Conservation (phyloP, 495 filamentous ascomycete species). For the Daldinia caldariorum region DNA sequence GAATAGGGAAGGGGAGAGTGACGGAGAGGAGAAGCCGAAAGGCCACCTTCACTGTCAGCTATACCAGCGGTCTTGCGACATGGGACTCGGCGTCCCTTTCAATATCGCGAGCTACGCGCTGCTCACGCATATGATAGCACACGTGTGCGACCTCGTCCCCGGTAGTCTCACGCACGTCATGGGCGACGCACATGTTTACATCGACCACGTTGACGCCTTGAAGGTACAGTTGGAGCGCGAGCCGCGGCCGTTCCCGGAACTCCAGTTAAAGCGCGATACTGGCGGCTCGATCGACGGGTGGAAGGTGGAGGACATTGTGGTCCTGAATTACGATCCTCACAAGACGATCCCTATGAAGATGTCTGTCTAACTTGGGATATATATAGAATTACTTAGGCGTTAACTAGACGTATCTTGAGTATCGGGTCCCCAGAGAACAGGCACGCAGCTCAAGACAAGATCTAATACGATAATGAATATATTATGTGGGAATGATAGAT, state of each 20-base stretch:
- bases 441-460: neutral
- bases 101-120: conserved; percentile 96
- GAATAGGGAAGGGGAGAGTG: conserved; percentile 33
- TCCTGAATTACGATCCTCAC: conserved; percentile 89
- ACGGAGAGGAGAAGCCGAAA: conserved; percentile 52
- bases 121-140: conserved; percentile 91
- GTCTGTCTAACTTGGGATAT: conserved; percentile 70
- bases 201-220: conserved; percentile 91
- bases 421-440: neutral
- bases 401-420: neutral
- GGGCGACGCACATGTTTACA: conserved; percentile 96
- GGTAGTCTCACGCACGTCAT: conserved; percentile 90
- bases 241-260: conserved; percentile 81
- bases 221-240: conserved; percentile 79
- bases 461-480: conserved; percentile 32
- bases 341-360: conserved; percentile 96
- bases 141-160: conserved; percentile 81
- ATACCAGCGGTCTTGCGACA: conserved; percentile 95
- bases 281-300: conserved; percentile 83
- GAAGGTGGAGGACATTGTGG: conserved; percentile 86
- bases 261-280: conserved; percentile 73
- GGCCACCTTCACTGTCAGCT: conserved; percentile 84
- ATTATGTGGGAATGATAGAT: conserved; percentile 9
- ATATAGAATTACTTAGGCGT: neutral
- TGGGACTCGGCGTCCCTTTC: conserved; percentile 97